Percentiles rank a stretch among this genome's conserved stretches.
phyloP scores from a whole-genome alignment of 495 filamentous ascomycete genomes.

The Evansstolkia leycettana region DNA sequence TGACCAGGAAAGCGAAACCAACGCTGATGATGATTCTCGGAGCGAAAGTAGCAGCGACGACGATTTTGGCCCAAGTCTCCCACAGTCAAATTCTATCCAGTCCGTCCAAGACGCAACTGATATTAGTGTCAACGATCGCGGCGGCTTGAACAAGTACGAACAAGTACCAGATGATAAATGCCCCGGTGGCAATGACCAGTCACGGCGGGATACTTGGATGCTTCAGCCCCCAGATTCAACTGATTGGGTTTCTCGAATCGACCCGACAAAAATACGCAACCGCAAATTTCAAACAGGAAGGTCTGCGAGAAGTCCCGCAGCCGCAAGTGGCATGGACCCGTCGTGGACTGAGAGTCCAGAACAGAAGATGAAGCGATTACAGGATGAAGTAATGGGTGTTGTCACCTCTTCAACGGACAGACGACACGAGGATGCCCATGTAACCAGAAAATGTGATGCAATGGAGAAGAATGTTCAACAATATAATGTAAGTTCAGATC shows the following conservation, averaged over 20 bases:
- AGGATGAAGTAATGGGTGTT: constrained; percentile 78
- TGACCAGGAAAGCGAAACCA: background rate
- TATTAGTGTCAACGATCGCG: constrained; percentile 9
- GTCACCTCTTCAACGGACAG: constrained; percentile 4
- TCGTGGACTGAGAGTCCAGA: constrained; percentile 91
- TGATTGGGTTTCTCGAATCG: constrained; percentile 53
- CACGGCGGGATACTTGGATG: constrained; percentile 87
- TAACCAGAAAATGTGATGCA: constrained; percentile 22
- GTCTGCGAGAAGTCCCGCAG: constrained; percentile 34
- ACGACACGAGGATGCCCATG: constrained; percentile 2
- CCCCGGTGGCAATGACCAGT: constrained; percentile 15
- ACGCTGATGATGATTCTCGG: background rate
- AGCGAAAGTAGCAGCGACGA: constrained; percentile 40
- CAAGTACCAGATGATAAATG: constrained; percentile 18
- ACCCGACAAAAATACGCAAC: constrained; percentile 71
- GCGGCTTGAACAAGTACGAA: constrained; percentile 6
- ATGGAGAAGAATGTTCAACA: constrained; percentile 43
- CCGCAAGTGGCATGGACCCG: constrained; percentile 31
- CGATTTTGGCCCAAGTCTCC: constrained; percentile 75
- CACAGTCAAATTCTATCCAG: constrained; percentile 33
- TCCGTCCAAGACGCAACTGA: constrained; percentile 4
- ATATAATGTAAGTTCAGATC: constrained; percentile 36
- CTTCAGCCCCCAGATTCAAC: constrained; percentile 60
- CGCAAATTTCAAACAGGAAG: constrained; percentile 78
- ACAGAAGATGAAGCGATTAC: constrained; percentile 68